phyloP scores from a whole-genome alignment of 257 asterid genomes.

The Scutellaria barbata region DNA sequence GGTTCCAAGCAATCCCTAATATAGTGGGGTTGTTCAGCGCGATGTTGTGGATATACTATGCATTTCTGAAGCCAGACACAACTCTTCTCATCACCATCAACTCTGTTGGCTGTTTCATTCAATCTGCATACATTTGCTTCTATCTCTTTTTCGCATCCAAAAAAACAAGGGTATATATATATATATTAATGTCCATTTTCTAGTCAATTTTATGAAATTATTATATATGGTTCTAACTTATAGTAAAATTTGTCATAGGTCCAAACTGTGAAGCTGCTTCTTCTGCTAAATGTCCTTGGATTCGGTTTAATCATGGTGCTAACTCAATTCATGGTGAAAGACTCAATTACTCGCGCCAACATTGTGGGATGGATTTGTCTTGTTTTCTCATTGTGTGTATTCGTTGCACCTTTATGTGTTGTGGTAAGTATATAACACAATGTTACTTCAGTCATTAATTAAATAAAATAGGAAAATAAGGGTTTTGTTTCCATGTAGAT shows the following conservation, averaged over 20 bases:
- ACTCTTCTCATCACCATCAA: conserved; percentile 69
- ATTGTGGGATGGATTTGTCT: conserved; percentile 81
- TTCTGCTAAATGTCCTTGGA: conserved; percentile 45
- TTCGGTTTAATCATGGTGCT: conserved; percentile 47
- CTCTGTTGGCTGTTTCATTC: conserved; percentile 66
- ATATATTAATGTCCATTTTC: too few relatives aligned
- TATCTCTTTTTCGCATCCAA: conserved; percentile 58
- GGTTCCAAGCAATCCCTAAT: conserved; percentile 68
- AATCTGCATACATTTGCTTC: conserved; percentile 58
- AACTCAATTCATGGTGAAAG: conserved; percentile 48
- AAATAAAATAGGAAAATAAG: too few relatives aligned
- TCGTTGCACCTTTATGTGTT: conserved; percentile 71
- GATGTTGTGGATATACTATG: conserved; percentile 79
- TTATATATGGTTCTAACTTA: too few relatives aligned
- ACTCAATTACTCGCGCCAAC: conserved; percentile 38
- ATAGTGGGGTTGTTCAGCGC: conserved; percentile 73
- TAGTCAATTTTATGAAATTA: too few relatives aligned
- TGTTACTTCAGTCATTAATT: too few relatives aligned
- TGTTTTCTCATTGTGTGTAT: conserved; percentile 64
- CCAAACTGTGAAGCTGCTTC: conserved; percentile 51
- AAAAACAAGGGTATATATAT: conserved; percentile 50
- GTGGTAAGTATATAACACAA: conserved; percentile 46
- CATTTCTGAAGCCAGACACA: conserved; percentile 54
- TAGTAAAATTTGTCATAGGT: conserved; percentile 28
- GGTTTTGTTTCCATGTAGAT: neutral